Conservation (phyloP, 225 moss, liverwort and hornwort genomes). For the Marchantia paleacea region DNA sequence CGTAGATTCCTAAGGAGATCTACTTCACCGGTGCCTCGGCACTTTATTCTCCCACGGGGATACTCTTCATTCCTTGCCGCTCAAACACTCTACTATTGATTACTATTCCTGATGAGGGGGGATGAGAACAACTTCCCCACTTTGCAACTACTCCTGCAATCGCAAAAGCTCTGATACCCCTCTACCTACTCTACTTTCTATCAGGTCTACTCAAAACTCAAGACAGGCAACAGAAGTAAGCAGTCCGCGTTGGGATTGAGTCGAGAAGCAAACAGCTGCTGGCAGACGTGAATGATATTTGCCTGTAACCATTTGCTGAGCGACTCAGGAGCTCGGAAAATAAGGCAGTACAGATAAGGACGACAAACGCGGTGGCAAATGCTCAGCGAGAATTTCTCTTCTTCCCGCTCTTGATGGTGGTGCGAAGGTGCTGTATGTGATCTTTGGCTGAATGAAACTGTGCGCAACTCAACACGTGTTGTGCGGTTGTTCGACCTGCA, state of each 20-base stretch:
- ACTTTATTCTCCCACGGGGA: background rate
- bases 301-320: background rate
- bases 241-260: background rate
- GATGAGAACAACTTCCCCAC: background rate
- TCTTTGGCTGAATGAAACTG: constrained; percentile 25
- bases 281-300: background rate
- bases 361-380: background rate
- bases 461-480: constrained; percentile 20
- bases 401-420: constrained; percentile 27
- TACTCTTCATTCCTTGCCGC: background rate
- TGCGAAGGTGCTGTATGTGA: constrained; percentile 28
- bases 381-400: constrained; percentile 35
- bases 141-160: background rate
- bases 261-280: background rate
- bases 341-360: background rate
- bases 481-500: constrained; percentile 41
- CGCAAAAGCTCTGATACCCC: background rate
- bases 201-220: background rate
- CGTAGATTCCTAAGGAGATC: background rate
- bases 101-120: background rate
- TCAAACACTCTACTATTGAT: background rate
- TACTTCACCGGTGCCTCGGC: background rate
- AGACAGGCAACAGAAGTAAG: background rate
- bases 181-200: background rate
- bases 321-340: background rate